These are phyloP conservation scores for Trichoderma endophyticum DNA, from an alignment of 2,329 filamentous ascomycete genomes.

Conservation along the genomic window DNA sequence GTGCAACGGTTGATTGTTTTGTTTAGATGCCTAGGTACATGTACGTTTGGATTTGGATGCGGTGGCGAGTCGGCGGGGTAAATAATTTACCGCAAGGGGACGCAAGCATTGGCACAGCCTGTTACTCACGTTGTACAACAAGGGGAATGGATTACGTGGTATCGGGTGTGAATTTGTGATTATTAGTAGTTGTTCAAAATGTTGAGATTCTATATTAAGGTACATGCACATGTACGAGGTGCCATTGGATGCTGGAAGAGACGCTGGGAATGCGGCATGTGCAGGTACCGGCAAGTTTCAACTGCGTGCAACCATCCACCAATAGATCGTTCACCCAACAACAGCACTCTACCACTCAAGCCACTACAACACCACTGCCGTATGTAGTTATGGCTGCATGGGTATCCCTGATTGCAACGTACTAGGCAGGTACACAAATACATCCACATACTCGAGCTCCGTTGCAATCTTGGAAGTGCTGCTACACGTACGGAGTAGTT, in stretches of 20 bases:
- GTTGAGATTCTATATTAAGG: neutral
- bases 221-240: neutral
- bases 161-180: neutral
- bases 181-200: neutral
- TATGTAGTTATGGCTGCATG: neutral
- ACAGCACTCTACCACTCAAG: neutral
- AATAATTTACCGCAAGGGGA: slow-evolving; percentile 6
- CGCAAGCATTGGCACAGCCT: neutral
- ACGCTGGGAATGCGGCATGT: neutral
- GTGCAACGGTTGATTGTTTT: neutral
- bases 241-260: neutral
- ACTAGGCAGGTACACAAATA: neutral
- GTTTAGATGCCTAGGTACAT: neutral
- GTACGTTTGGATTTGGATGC: neutral
- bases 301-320: neutral
- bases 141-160: neutral
- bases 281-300: neutral
- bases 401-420: neutral
- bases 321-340: neutral
- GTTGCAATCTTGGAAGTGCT: neutral
- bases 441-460: neutral
- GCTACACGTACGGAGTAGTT: neutral
- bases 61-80: slow-evolving; percentile 10
- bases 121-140: neutral
- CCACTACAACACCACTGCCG: neutral